Conservation (phyloP, 2,329 filamentous ascomycete genomes). For the Talaromyces sp. region DNA sequence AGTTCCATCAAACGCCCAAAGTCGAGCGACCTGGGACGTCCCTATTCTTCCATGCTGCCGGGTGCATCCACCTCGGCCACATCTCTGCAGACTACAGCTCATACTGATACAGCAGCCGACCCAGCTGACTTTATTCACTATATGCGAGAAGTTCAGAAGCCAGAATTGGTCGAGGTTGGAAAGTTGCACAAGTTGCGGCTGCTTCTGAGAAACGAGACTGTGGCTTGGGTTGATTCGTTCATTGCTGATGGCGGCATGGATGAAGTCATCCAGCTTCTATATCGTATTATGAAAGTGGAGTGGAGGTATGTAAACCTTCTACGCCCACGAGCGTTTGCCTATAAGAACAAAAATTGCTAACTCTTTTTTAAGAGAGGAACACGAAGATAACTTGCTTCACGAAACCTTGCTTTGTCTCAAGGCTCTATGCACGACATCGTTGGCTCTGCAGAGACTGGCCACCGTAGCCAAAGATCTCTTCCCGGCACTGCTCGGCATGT, state of each 20-base stretch:
- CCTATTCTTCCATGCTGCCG: slow-evolving; percentile 53
- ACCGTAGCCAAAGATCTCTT: slow-evolving; percentile 77
- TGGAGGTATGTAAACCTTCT: slow-evolving; percentile 66
- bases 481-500: slow-evolving; percentile 76
- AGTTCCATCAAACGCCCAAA: slow-evolving; percentile 65
- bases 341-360: neutral
- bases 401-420: slow-evolving; percentile 91
- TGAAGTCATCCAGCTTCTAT: slow-evolving; percentile 77
- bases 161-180: slow-evolving; percentile 82
- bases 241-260: slow-evolving; percentile 86
- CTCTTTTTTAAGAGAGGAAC: slow-evolving; percentile 68
- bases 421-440: slow-evolving; percentile 84
- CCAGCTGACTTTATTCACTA: slow-evolving; percentile 85
- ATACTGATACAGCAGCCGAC: slow-evolving; percentile 67
- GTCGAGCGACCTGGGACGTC: slow-evolving; percentile 64
- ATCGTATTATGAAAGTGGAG: slow-evolving; percentile 91
- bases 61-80: slow-evolving; percentile 53
- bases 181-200: slow-evolving; percentile 90
- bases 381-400: slow-evolving; percentile 88
- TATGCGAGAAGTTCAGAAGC: slow-evolving; percentile 72
- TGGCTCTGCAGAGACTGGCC: slow-evolving; percentile 75
- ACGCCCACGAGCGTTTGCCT: neutral
- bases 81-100: slow-evolving; percentile 54
- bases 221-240: slow-evolving; percentile 91
- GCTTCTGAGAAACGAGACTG: slow-evolving; percentile 86